Evolutionary conservation across 176 grass and related monocot genomes (phyloP).

Genomic region (Secale cereale): DNA sequence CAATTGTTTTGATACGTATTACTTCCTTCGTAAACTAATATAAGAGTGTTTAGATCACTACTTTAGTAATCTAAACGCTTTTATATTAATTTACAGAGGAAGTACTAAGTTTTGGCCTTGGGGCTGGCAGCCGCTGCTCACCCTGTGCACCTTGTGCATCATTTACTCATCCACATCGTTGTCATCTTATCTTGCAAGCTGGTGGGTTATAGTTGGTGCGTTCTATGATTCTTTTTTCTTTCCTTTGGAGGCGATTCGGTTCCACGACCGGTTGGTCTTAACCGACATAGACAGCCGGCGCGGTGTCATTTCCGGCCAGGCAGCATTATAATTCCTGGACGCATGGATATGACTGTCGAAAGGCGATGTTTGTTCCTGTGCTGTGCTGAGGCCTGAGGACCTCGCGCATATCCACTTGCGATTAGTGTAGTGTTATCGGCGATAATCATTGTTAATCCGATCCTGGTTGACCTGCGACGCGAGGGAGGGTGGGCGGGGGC

Average conservation of each 20-base stretch:
- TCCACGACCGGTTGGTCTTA: not conserved
- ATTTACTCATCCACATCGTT: slow-evolving; percentile 12
- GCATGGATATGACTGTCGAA: not conserved
- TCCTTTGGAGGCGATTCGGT: not conserved
- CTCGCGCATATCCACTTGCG: not conserved
- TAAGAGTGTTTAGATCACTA: no score
- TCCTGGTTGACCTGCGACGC: not conserved
- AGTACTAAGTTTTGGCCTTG: not conserved
- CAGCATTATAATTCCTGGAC: not conserved
- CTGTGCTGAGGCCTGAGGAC: not conserved
- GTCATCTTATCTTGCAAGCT: not conserved
- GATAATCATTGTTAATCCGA: not conserved
- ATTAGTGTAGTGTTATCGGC: not conserved
- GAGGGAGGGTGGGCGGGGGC: no score
- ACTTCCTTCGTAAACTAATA: no score
- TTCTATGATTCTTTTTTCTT: not conserved
- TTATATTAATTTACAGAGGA: no score
- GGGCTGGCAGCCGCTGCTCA: not conserved
- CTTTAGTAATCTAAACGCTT: no score
- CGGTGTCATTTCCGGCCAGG: not conserved
- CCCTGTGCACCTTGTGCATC: not conserved
- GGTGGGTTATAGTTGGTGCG: slow-evolving; percentile 5
- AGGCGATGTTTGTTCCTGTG: not conserved
- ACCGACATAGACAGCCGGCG: not conserved
- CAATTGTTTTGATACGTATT: not conserved